Percentiles rank a stretch among this genome's conserved stretches.
phyloP scores from a whole-genome alignment of 257 asterid species.

The Nicotiana knightiana region DNA sequence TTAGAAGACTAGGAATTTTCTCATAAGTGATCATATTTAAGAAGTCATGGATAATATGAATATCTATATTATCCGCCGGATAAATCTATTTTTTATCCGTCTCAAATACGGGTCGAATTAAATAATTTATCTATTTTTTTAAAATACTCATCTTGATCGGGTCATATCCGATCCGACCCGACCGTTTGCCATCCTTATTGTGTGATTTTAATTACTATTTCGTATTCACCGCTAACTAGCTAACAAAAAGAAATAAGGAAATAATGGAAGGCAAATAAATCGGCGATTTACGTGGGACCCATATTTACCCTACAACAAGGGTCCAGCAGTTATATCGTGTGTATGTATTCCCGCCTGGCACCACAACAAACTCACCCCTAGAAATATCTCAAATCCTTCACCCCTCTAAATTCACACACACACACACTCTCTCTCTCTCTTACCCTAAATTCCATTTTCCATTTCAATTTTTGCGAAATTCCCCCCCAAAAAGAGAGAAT shows the following conservation, averaged over 20 bases:
- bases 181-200: no score
- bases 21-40: no score
- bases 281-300: conserved; percentile 1
- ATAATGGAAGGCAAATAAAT: background rate
- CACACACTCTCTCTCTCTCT: background rate
- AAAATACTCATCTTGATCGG: no score
- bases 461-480: background rate
- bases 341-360: conserved; percentile 13
- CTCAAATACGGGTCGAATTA: no score
- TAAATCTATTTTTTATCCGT: no score
- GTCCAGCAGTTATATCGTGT: conserved; percentile 4
- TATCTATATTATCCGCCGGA: no score
- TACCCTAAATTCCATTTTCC: background rate
- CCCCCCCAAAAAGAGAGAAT: background rate
- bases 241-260: background rate
- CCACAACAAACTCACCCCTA: background rate
- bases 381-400: background rate
- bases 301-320: background rate
- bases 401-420: background rate
- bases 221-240: background rate
- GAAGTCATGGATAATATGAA: no score
- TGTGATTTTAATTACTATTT: no score
- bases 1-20: no score
- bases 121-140: no score
- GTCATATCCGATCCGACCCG: no score